Evolutionary conservation across 2,329 filamentous ascomycete genomes (phyloP), one percentile per base, ranked within the genome.

Genomic region (Fusarium penzigii): DNA sequence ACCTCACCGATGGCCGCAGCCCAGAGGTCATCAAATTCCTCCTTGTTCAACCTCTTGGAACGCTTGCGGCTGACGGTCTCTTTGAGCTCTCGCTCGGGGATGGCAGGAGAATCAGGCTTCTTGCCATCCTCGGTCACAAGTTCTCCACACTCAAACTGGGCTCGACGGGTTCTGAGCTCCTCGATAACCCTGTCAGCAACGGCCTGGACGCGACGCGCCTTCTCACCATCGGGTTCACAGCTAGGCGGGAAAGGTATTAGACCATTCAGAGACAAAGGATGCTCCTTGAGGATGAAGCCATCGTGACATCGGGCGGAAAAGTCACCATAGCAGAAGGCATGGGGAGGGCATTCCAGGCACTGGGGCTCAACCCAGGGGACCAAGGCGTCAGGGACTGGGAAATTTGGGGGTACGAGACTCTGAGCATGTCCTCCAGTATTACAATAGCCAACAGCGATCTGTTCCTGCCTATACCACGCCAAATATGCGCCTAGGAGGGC

Each of bases 381-480:
- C 9, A 89, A 78, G 78, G 85, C 89, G 43, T 90, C 85, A 3
- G 93, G 92, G 16, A 96, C 71, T 1, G 75, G 73, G 38, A 78
- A 63, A 20, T 79, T 71, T 11, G 70, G 67, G 11, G 80, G 79
- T 16, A 84, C 69, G 29, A 84, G 66, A 58, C 76, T 66, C 32
- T 73, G 76, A 2, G 79, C 82, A 44, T 84, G 78, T 48, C 86
- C 83, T 20, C 89, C 94, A 48, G 96, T 82, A 12, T 92, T 92
- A 68, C 94, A 99, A 68, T 96, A 99, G 34, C 95, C 94, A 17
- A 97, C 90, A 14, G 90, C 88, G n/a, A 96, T 78, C 78, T 97
- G 97, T 72, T 99, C 94, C 68, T 96, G 90, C 44, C 93, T 82
- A 76, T 92, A 99, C 83, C 92, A 94, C 9, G 83, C 83, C 29